phyloP scores from a whole-genome alignment of 768 basidiomycete genomes.

The Psilocybe azurescens region DNA sequence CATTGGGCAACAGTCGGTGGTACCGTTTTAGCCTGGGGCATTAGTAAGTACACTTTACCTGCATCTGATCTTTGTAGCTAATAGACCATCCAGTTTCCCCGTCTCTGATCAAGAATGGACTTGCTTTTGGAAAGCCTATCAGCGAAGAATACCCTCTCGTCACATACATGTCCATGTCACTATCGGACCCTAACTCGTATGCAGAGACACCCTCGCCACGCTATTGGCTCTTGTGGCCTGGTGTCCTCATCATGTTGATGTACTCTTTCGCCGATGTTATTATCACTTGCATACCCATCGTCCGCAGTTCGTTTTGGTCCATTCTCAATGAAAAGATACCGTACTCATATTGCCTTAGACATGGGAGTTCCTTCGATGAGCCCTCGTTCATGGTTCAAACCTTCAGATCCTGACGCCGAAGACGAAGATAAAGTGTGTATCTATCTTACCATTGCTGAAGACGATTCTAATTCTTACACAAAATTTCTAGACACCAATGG shows the following conservation, averaged over 20 bases:
- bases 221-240: conserved; percentile 70
- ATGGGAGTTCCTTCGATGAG: conserved; percentile 27
- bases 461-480: neutral
- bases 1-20: conserved; percentile 46
- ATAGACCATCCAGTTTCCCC: conserved; percentile 47
- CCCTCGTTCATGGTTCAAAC: conserved; percentile 35
- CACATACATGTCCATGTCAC: conserved; percentile 50
- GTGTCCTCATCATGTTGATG: conserved; percentile 64
- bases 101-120: conserved; percentile 54
- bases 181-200: conserved; percentile 47
- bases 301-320: conserved; percentile 27
- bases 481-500: conserved; percentile 40
- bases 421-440: conserved; percentile 48
- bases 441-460: neutral
- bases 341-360: conserved; percentile 14
- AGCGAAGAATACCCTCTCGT: conserved; percentile 47
- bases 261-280: conserved; percentile 62
- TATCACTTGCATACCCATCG: conserved; percentile 42
- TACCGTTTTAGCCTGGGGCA: conserved; percentile 62
- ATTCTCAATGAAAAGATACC: neutral
- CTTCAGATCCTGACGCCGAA: conserved; percentile 36
- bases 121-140: conserved; percentile 46
- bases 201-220: conserved; percentile 53
- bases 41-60: conserved; percentile 39
- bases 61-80: neutral